phyloP scores from a whole-genome alignment of 345 rosid genomes.

The Acer saccharum region DNA sequence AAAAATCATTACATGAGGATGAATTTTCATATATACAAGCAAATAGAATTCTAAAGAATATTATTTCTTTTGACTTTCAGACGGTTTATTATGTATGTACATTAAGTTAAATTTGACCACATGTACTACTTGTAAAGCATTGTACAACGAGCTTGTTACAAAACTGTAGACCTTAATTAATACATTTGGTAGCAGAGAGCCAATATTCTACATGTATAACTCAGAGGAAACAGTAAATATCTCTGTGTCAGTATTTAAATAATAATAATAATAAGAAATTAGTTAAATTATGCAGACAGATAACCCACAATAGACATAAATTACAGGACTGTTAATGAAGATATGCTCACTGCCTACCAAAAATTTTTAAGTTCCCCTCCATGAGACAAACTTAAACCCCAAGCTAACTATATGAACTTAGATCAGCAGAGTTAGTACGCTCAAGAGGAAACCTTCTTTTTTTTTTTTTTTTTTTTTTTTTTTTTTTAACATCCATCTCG shows the following conservation, averaged over 20 bases:
- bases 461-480: no score
- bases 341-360: neutral
- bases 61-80: neutral
- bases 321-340: neutral
- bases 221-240: no score
- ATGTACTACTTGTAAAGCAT: neutral
- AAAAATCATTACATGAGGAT: slow-evolving; percentile 19
- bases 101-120: neutral
- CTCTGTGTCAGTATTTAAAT: no score
- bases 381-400: neutral
- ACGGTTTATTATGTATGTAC: neutral
- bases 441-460: neutral
- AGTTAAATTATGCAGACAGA: neutral
- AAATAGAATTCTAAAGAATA: neutral
- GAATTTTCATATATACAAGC: neutral
- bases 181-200: neutral
- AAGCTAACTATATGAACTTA: neutral
- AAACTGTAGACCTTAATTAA: neutral
- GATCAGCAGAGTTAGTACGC: neutral
- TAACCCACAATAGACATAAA: neutral
- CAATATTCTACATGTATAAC: neutral
- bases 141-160: neutral
- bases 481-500: neutral
- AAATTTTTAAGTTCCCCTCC: neutral
- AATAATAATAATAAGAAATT: neutral